Evolutionary conservation across 371 early-diverging fungal species (phyloP), one percentile per base, ranked within the genome.

Genomic region (Paramicrosporidium saccamoebae): DNA sequence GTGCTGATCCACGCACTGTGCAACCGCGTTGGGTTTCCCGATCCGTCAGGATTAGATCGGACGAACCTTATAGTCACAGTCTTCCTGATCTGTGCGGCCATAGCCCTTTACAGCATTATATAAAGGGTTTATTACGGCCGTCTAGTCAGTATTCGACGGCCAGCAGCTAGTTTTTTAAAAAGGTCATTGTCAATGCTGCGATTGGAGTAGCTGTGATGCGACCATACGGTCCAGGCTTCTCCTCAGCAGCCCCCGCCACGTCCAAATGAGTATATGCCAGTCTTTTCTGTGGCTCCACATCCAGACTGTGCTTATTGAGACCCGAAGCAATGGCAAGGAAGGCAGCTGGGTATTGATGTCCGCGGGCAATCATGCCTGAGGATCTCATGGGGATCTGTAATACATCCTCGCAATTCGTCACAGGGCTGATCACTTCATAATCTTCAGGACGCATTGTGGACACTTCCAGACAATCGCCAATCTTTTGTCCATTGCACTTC

Each of bases 271-370:
- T 65, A 41, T 64, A 79, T 17, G 62, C 57, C 21, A 79, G 52
- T 14, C 58, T 62, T 2, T 48, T 23, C 8, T 48, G 37, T 19
- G 35, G 28, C 25, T 52, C 48, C 20, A 58, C 46, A 16, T 43
- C 44, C 20, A 64, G 36, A n/a, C 71, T 66, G 35, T 65, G 63
- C 28, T 56, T 32, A 28, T 58, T 50, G 15, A 79, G 30, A 3
- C 78, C 74, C 16, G 73, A 56, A 1, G 75, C 74, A 24, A 64
- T 37, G 19, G 58, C 34, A 53, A 78, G 57, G 28, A 68, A 74
- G 12, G 73, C 79, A 17, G 66, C 72, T 18, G 79, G 79, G 39
- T 55, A 74, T 37, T 66, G 64, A 32, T 78, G 79, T 8, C 75
- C 79, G 38, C 79, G 64, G 33, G 50, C 40, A 1, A 72, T 78